These are phyloP conservation scores for Penicillium cosmopolitanum DNA, from an alignment of 495 filamentous ascomycete genomes.

Conservation along the genomic window DNA sequence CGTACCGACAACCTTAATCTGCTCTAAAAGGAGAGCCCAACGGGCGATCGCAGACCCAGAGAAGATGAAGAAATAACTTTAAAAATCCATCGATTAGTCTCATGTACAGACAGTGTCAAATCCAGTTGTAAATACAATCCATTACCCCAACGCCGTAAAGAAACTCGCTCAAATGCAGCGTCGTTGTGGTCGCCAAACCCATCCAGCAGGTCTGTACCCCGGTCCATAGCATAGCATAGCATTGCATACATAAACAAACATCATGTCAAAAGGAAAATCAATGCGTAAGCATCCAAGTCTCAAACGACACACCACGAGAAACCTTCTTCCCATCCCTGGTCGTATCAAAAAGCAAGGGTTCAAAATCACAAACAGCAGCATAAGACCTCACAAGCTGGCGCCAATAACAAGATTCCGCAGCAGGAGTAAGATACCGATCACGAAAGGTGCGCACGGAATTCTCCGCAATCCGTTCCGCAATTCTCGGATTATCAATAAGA, in stretches of 20 bases:
- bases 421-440: constrained; percentile 62
- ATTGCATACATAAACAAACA: background rate
- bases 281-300: constrained; percentile 42
- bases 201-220: background rate
- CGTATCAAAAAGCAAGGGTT: constrained; percentile 39
- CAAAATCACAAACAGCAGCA: constrained; percentile 46
- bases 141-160: background rate
- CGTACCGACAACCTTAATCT: no score
- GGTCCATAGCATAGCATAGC: background rate
- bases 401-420: constrained; percentile 66
- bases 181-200: no score
- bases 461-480: constrained; percentile 58
- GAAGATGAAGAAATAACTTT: no score
- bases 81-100: background rate
- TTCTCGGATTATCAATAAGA: constrained; percentile 50
- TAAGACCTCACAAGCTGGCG: constrained; percentile 54
- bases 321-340: constrained; percentile 31
- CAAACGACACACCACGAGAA: constrained; percentile 41
- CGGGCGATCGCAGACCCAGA: background rate
- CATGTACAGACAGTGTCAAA: background rate
- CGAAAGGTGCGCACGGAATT: constrained; percentile 58
- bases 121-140: background rate
- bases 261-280: constrained; percentile 10
- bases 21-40: background rate
- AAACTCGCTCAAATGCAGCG: background rate